phyloP scores from a whole-genome alignment of 441 rosid genomes.

The Raphanus hybrid region DNA sequence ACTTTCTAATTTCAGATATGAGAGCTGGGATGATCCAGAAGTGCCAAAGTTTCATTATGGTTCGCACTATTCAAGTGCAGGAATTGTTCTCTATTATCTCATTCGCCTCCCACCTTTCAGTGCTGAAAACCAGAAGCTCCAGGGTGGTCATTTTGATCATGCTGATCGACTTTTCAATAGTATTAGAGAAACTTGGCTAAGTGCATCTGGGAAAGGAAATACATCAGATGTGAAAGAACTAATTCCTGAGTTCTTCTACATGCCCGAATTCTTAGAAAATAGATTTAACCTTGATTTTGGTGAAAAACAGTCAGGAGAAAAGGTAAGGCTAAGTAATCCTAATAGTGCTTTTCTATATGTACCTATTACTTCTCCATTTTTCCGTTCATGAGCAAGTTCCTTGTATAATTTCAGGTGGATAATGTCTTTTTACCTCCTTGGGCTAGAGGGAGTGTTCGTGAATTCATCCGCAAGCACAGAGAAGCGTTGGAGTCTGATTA shows the following conservation, averaged over 20 bases:
- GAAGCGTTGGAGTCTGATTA: slow-evolving; percentile 98
- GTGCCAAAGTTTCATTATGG: slow-evolving; percentile 99
- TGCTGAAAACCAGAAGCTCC: slow-evolving; percentile 93
- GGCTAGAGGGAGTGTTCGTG: slow-evolving; percentile 92
- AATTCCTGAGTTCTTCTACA: slow-evolving; percentile 96
- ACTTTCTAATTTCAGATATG: slow-evolving; percentile 59
- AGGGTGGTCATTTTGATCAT: slow-evolving; percentile 98
- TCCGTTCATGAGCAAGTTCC: slow-evolving; percentile 6
- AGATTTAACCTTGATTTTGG: slow-evolving; percentile 85
- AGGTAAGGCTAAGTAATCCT: slow-evolving; percentile 49
- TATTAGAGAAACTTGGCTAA: slow-evolving; percentile 88
- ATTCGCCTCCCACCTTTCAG: slow-evolving; percentile 97
- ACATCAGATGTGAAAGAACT: slow-evolving; percentile 97
- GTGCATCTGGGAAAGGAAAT: slow-evolving; percentile 96
- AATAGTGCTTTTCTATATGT: slow-evolving; percentile 11
- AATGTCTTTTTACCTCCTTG: slow-evolving; percentile 88
- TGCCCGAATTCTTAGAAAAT: slow-evolving; percentile 92
- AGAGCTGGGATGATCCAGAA: slow-evolving; percentile 99
- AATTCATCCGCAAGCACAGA: slow-evolving; percentile 93
- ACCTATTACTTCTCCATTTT: not conserved
- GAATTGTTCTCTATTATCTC: slow-evolving; percentile 95
- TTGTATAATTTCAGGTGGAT: slow-evolving; percentile 65
- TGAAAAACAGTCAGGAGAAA: slow-evolving; percentile 94
- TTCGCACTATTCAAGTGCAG: slow-evolving; percentile 99
- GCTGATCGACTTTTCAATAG: slow-evolving; percentile 98